Conservation (phyloP, 495 filamentous ascomycete genomes). For the Penicillium parvum region DNA sequence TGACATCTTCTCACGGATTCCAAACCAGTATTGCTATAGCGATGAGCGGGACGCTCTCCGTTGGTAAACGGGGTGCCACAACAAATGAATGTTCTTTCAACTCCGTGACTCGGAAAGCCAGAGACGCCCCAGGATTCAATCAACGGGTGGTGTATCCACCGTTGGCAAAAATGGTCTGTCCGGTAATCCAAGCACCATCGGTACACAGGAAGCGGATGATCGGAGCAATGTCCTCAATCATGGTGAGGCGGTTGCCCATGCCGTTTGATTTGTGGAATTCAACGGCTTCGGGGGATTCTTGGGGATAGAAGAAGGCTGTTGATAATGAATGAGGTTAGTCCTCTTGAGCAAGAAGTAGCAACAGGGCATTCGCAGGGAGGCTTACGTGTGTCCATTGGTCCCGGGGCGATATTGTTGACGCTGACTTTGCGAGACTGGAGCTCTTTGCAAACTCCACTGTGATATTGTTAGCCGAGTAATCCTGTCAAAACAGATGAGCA, state of each 20-base stretch:
- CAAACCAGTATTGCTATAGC: too few relatives aligned
- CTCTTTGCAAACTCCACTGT: conserved; percentile 30
- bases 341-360: not conserved
- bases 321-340: not conserved
- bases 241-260: conserved; percentile 31
- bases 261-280: conserved; percentile 31
- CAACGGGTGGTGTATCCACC: conserved; percentile 37
- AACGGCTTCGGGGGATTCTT: conserved; percentile 31
- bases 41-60: too few relatives aligned
- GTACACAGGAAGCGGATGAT: conserved; percentile 36
- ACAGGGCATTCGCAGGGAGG: not conserved
- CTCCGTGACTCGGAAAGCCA: not conserved
- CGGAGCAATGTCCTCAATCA: conserved; percentile 33
- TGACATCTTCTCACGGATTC: too few relatives aligned
- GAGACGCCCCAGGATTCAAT: not conserved
- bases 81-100: not conserved
- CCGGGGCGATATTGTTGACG: conserved; percentile 33
- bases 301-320: conserved; percentile 34
- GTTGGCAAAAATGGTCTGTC: conserved; percentile 42
- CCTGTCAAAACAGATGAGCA: not conserved
- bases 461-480: not conserved
- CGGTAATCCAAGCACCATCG: conserved; percentile 34
- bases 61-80: too few relatives aligned
- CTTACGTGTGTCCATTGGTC: conserved; percentile 26
- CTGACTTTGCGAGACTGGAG: conserved; percentile 28